A percentile compares a stretch with the other conserved stretches of the same genome.
Conservation (phyloP, 768 basidiomycete species). For the Cystoderma amianthinum region DNA sequence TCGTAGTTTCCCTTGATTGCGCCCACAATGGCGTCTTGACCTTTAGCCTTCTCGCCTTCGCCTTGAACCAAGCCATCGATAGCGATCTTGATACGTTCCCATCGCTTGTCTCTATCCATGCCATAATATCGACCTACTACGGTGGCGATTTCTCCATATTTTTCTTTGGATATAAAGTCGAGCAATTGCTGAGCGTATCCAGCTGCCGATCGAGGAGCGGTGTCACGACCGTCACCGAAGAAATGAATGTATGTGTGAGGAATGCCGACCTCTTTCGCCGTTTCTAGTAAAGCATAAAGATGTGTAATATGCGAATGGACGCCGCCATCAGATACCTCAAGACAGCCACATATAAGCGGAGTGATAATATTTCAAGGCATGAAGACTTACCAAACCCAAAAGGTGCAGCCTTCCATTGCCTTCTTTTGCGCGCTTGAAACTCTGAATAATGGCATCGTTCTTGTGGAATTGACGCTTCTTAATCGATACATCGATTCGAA, state of each 20-base stretch:
- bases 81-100: conserved; percentile 90
- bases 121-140: conserved; percentile 91
- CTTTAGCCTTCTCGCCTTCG: conserved; percentile 43
- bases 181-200: conserved; percentile 73
- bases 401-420: conserved; percentile 82
- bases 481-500: conserved; percentile 88
- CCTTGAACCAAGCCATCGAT: conserved; percentile 81
- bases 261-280: conserved; percentile 80
- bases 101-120: conserved; percentile 96
- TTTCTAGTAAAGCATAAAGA: conserved; percentile 84
- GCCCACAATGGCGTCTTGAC: conserved; percentile 51
- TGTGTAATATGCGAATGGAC: conserved; percentile 96
- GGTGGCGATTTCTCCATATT: conserved; percentile 77
- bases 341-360: neutral
- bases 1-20: conserved; percentile 72
- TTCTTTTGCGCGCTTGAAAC: conserved; percentile 73
- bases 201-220: conserved; percentile 78
- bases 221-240: conserved; percentile 92
- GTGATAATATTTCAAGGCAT: neutral
- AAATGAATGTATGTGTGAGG: conserved; percentile 90
- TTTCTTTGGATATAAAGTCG: conserved; percentile 71
- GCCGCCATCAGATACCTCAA: conserved; percentile 86
- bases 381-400: conserved; percentile 66
- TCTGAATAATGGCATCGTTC: conserved; percentile 62
- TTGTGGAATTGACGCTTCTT: conserved; percentile 85